phyloP scores from a whole-genome alignment of 257 asterid genomes.

The Plectranthus barbatus region DNA sequence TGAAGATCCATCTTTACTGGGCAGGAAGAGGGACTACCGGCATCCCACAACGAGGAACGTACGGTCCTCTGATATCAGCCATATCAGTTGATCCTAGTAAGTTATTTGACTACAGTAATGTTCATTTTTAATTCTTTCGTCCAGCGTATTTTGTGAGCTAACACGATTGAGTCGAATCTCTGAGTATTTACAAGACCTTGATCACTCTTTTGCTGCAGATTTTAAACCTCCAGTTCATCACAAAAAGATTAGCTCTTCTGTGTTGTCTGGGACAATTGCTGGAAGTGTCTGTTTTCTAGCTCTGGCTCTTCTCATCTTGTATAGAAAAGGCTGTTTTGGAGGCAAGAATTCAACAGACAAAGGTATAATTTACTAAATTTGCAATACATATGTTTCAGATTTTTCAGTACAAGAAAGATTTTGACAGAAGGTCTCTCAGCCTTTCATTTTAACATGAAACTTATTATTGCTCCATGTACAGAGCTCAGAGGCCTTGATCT shows the following conservation, averaged over 20 bases:
- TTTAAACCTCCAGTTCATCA: slow-evolving; percentile 55
- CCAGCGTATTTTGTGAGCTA: too few relatives aligned
- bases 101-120: too few relatives aligned
- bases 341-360: slow-evolving; percentile 42
- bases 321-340: slow-evolving; percentile 36
- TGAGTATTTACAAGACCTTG: background rate
- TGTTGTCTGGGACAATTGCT: slow-evolving; percentile 36
- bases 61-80: slow-evolving; percentile 88
- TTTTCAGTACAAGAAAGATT: background rate
- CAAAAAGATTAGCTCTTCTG: slow-evolving; percentile 21
- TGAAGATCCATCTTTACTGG: slow-evolving; percentile 85
- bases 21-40: slow-evolving; percentile 90
- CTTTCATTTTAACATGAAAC: slow-evolving; percentile 3
- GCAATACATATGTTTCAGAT: background rate
- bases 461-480: slow-evolving; percentile 22
- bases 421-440: background rate
- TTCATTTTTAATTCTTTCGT: too few relatives aligned
- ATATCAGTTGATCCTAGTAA: slow-evolving; percentile 81
- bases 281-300: slow-evolving; percentile 41
- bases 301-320: slow-evolving; percentile 37
- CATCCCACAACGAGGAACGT: slow-evolving; percentile 73
- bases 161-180: background rate
- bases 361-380: slow-evolving; percentile 32
- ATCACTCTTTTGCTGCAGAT: slow-evolving; percentile 34
- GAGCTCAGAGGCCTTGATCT: slow-evolving; percentile 77